Conservation (phyloP, 768 basidiomycete genomes). For the Rhodotorula graminis region DNA sequence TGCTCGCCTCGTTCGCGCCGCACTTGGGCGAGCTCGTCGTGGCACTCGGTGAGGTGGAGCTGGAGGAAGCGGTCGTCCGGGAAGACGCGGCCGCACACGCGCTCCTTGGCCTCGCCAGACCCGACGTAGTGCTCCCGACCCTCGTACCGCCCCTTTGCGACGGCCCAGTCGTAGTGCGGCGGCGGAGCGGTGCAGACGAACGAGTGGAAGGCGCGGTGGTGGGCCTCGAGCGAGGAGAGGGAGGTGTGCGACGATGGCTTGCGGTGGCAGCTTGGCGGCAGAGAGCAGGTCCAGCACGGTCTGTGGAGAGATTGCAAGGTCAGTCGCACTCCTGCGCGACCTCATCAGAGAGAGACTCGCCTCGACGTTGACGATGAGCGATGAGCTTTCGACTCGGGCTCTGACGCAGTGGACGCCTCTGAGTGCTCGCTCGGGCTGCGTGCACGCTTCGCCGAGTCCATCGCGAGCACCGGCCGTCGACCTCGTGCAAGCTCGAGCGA, state of each 20-base stretch:
- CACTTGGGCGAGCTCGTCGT: constrained; percentile 35
- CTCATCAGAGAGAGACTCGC: not conserved
- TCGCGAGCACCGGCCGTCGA: not conserved
- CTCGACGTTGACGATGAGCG: not conserved
- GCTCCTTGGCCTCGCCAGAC: not conserved
- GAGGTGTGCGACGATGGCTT: constrained; percentile 9
- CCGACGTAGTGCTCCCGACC: not conserved
- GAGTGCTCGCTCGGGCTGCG: not conserved
- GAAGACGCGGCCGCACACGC: constrained; percentile 36
- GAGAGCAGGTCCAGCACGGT: constrained; percentile 24
- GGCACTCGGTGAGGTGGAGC: constrained; percentile 39
- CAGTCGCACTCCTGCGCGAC: no score
- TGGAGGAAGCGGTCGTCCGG: constrained; percentile 30
- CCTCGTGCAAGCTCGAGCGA: no score
- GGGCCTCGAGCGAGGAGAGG: constrained; percentile 5
- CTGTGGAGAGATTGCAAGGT: not conserved
- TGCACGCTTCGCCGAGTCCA: constrained; percentile 1
- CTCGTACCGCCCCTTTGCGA: not conserved
- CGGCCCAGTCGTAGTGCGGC: not conserved
- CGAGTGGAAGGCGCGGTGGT: constrained; percentile 31
- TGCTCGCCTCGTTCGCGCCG: constrained; percentile 34
- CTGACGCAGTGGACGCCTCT: not conserved
- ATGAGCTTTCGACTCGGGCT: not conserved
- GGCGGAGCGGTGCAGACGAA: constrained; percentile 21
- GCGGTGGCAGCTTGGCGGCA: constrained; percentile 30